phyloP scores from a whole-genome alignment of 2,329 filamentous ascomycete species.

The Arthrobotrys entomopaga region DNA sequence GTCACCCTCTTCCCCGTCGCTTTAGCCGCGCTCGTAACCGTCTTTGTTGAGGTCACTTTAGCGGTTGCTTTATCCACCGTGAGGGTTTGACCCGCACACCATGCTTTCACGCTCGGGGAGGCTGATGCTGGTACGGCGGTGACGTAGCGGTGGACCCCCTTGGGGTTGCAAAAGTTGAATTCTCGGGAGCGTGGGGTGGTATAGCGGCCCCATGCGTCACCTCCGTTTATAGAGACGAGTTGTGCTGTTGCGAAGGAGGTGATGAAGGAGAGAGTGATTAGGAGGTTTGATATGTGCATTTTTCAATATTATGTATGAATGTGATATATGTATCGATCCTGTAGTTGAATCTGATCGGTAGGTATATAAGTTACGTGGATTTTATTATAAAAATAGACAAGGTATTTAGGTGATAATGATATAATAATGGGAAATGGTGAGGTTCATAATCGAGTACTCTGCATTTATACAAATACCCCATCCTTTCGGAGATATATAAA shows the following conservation, averaged over 20 bases:
- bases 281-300: neutral
- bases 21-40: constrained; percentile 13
- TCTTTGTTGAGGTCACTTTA: constrained; percentile 14
- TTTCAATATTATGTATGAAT: neutral
- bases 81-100: constrained; percentile 36
- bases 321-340: no score
- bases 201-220: neutral
- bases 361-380: no score
- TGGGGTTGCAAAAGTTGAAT: constrained; percentile 1
- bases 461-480: no score
- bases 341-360: no score
- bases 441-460: no score
- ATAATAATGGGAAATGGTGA: no score
- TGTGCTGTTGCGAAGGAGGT: neutral
- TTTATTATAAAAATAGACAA: no score
- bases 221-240: no score
- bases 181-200: neutral
- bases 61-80: neutral
- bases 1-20: constrained; percentile 9
- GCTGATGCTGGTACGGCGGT: constrained; percentile 5
- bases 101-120: constrained; percentile 24
- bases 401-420: no score
- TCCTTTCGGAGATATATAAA: no score
- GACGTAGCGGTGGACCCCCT: constrained; percentile 19
- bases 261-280: neutral